Evolutionary conservation across 805 yeast species (phyloP).

Genomic region (Scheffersomyces spartinae): DNA sequence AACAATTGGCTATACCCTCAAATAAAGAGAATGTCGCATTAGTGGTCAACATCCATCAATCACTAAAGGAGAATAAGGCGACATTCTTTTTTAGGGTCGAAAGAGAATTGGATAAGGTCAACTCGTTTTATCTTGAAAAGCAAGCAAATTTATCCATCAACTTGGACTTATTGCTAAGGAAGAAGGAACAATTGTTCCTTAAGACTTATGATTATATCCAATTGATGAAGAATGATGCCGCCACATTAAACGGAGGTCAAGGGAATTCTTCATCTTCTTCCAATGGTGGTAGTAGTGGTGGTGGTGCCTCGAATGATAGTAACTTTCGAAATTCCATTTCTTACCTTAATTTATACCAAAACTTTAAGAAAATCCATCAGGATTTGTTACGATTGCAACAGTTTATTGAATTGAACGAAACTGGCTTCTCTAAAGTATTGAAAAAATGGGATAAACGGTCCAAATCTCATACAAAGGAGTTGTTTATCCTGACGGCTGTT

Average conservation of each 20-base stretch:
- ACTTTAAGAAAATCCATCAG: constrained; percentile 78
- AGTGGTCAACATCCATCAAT: constrained; percentile 26
- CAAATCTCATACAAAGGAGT: constrained; percentile 86
- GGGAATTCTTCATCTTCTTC: not conserved
- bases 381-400: constrained; percentile 85
- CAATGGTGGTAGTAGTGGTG: constrained; percentile 1
- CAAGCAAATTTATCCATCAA: constrained; percentile 79
- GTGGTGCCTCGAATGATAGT: constrained; percentile 3
- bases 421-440: constrained; percentile 90
- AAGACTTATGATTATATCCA: constrained; percentile 3
- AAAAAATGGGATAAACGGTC: constrained; percentile 98
- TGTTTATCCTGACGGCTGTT: constrained; percentile 84
- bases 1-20: constrained; percentile 49
- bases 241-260: not conserved
- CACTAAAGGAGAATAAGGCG: constrained; percentile 79
- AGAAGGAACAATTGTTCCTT: constrained; percentile 43
- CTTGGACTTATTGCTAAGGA: constrained; percentile 63
- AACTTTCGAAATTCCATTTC: constrained; percentile 59
- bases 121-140: constrained; percentile 81
- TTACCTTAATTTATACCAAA: constrained; percentile 74
- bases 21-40: constrained; percentile 11
- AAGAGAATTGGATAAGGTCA: constrained; percentile 91
- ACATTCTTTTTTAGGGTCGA: constrained; percentile 82
- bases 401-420: constrained; percentile 87
- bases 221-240: not conserved